phyloP scores from a whole-genome alignment of 495 filamentous ascomycete genomes.

The Talaromyces ruber region DNA sequence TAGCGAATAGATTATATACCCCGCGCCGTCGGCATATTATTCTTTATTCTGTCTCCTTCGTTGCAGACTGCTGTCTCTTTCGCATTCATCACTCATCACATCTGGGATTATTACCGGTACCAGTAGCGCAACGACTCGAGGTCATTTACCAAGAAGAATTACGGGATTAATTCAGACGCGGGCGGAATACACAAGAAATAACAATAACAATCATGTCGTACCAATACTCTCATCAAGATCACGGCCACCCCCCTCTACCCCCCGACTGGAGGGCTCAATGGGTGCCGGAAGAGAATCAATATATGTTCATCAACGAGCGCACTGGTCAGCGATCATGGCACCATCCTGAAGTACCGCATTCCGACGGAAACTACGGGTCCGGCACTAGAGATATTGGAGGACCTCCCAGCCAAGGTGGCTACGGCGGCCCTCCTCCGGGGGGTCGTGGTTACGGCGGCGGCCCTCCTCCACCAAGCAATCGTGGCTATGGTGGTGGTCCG shows the following conservation, averaged over 20 bases:
- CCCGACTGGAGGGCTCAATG: slow-evolving; percentile 3
- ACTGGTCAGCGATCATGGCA: slow-evolving; percentile 5
- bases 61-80: neutral
- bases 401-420: neutral
- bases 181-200: neutral
- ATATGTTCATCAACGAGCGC: slow-evolving; percentile 5
- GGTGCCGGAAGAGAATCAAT: slow-evolving; percentile 3
- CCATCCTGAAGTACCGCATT: slow-evolving; percentile 1
- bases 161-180: neutral
- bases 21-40: neutral
- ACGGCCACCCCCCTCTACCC: slow-evolving; percentile 4
- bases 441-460: neutral
- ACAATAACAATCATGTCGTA: neutral
- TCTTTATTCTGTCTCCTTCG: neutral
- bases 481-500: slow-evolving; percentile 1
- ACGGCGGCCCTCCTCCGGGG: neutral
- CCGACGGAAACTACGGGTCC: neutral
- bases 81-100: neutral
- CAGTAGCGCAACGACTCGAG: neutral
- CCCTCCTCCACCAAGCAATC: neutral
- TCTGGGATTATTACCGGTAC: neutral
- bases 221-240: slow-evolving; percentile 7
- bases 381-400: neutral
- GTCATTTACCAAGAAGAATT: neutral
- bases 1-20: neutral